Base-by-base conservation (phyloP, 441 rosid species). In the Croton laevigatus region DNA sequence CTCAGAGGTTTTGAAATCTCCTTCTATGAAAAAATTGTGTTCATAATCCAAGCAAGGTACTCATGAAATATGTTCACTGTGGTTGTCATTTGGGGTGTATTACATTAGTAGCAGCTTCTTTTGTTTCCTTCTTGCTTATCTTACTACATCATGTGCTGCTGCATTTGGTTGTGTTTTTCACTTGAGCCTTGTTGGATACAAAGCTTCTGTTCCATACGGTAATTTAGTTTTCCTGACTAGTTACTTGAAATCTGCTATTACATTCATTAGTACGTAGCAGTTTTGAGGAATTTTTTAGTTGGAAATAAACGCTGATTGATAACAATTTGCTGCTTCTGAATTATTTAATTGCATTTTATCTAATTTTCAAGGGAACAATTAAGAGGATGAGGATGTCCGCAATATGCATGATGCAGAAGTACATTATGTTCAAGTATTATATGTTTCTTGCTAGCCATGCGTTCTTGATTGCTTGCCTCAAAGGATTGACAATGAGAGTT, bases 1-100 rank as follows among this genome's bases (percentile, higher is more conserved):
- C 48, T 46, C 8, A 5, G 23, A n/a, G 9, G 60, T 49, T 23
- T 66, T 61, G 40, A 40, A 27, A 23, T 51, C 38, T 60, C 3
- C 23, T 49, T 68, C 44, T 44, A 42, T 54, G 27, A 42, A 40
- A 37, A 8, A n/a, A 27, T 52, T 59, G 66, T 22, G 34, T 59
- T n/a, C n/a, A 70, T 66, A 54, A 69, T 51, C 63, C 17, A 61
- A 55, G 49, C 34, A 55, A 94, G 97, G 96, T 89, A 91, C 73
- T 91, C 97, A 81, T 70, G 88, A 88, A 67, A 81, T 84, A 65
- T 91, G 98, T 79, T 94, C 98, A 37, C 80, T 91, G 5, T 91
- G 98, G 98, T 86, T 91, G 86, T 91, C 97, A 40, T 94, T 91
- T 64, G 98, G 98, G 73, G 96, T 91, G 59, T 94, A 91, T 72